These are phyloP conservation scores for Exophiala mesophila DNA, from an alignment of 2,329 filamentous ascomycete genomes.

Conservation along the genomic window DNA sequence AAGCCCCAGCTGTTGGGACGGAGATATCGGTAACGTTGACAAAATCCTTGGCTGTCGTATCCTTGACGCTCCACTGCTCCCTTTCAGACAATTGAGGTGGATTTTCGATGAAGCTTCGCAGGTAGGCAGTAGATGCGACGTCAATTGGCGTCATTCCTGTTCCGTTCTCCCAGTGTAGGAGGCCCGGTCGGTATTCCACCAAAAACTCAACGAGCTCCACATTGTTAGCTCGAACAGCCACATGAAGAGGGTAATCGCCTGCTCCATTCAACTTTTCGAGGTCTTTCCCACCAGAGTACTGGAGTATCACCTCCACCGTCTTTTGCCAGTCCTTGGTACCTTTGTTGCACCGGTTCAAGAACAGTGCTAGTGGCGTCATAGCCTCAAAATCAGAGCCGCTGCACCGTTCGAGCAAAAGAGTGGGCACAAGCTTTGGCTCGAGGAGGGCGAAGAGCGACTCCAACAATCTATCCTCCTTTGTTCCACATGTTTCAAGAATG, in stretches of 20 bases:
- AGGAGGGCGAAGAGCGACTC: slow-evolving; percentile 59
- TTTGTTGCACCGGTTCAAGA: slow-evolving; percentile 37
- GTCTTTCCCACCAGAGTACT: slow-evolving; percentile 52
- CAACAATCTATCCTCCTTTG: slow-evolving; percentile 41
- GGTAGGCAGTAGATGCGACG: slow-evolving; percentile 53
- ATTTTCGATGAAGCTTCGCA: slow-evolving; percentile 27
- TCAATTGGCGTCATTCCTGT: slow-evolving; percentile 70
- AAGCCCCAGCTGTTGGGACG: neutral
- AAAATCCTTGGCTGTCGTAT: slow-evolving; percentile 11
- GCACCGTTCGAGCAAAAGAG: slow-evolving; percentile 37
- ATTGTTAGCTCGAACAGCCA: slow-evolving; percentile 29
- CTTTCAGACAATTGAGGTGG: slow-evolving; percentile 4
- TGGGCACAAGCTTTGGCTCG: slow-evolving; percentile 44
- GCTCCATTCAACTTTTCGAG: slow-evolving; percentile 42
- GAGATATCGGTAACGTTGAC: neutral
- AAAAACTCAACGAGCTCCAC: slow-evolving; percentile 56
- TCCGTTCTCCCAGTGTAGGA: slow-evolving; percentile 68
- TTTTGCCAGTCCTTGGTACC: slow-evolving; percentile 26
- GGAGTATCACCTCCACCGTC: slow-evolving; percentile 45
- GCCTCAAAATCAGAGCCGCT: slow-evolving; percentile 49
- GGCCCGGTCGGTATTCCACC: slow-evolving; percentile 52
- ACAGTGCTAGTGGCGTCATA: slow-evolving; percentile 60
- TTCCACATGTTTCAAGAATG: slow-evolving; percentile 33
- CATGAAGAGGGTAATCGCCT: slow-evolving; percentile 42
- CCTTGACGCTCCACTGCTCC: slow-evolving; percentile 4